phyloP scores from a whole-genome alignment of 2,329 filamentous ascomycete genomes.

The Botrytis deweyae region DNA sequence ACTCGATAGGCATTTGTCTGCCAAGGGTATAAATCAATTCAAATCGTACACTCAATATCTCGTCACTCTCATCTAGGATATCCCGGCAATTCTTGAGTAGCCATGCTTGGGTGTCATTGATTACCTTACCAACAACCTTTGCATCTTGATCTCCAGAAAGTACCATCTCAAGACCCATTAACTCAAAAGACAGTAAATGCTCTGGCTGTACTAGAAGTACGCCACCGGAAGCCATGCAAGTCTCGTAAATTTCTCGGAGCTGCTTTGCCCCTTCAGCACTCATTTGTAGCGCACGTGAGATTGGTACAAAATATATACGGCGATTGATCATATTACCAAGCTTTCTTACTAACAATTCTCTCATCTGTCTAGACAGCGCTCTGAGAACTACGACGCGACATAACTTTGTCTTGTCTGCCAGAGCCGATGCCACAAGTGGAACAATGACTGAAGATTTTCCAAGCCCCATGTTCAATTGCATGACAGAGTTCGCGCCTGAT shows the following conservation, averaged over 20 bases:
- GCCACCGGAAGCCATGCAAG: slow-evolving; percentile 52
- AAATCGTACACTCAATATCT: slow-evolving; percentile 59
- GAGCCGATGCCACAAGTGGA: slow-evolving; percentile 56
- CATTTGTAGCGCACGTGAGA: slow-evolving; percentile 52
- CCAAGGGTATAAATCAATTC: slow-evolving; percentile 65
- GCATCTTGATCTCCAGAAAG: slow-evolving; percentile 38
- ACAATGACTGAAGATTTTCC: slow-evolving; percentile 70
- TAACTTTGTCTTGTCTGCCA: slow-evolving; percentile 52
- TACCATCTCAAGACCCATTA: slow-evolving; percentile 57
- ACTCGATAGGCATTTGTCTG: slow-evolving; percentile 49
- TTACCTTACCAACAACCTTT: slow-evolving; percentile 41
- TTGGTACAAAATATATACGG: slow-evolving; percentile 56
- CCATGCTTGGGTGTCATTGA: slow-evolving; percentile 44
- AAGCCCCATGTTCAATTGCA: slow-evolving; percentile 72
- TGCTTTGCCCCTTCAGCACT: slow-evolving; percentile 32
- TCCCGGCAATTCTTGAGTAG: slow-evolving; percentile 50
- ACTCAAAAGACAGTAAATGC: slow-evolving; percentile 61
- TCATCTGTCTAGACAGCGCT: slow-evolving; percentile 60
- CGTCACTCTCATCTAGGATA: slow-evolving; percentile 65
- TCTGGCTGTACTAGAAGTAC: slow-evolving; percentile 63
- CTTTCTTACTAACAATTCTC: slow-evolving; percentile 53
- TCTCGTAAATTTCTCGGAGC: slow-evolving; percentile 44
- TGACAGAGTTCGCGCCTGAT: slow-evolving; percentile 48
- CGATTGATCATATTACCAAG: slow-evolving; percentile 57
- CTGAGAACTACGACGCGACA: slow-evolving; percentile 61